Evolutionary conservation across 1,284 basidiomycete species (phyloP).

Genomic region (Pyrrhoderma noxium): DNA sequence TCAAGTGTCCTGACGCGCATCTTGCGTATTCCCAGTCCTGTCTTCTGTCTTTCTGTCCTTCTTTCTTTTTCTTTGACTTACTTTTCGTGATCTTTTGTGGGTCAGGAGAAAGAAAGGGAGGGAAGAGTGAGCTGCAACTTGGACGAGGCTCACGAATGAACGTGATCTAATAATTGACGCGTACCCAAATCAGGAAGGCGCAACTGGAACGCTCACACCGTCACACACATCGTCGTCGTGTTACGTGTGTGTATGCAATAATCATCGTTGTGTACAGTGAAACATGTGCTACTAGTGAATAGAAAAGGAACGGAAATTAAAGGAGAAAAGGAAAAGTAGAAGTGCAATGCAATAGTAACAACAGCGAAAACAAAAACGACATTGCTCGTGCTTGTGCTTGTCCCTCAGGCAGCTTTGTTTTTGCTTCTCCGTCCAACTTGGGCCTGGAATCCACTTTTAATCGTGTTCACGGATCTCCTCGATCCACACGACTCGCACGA

Average conservation of each 20-base stretch:
- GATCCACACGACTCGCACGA: slow-evolving; percentile 93
- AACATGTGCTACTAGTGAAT: too few relatives aligned
- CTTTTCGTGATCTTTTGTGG: not conserved
- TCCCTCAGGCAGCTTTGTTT: slow-evolving; percentile 45
- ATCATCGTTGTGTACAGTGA: too few relatives aligned
- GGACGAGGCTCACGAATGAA: not conserved
- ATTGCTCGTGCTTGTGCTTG: too few relatives aligned
- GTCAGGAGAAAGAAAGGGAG: slow-evolving; percentile 1
- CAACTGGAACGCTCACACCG: too few relatives aligned
- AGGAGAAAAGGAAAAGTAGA: too few relatives aligned
- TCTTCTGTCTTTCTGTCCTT: not conserved
- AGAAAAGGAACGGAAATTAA: too few relatives aligned
- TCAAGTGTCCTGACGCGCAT: slow-evolving; percentile 84
- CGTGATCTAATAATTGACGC: slow-evolving; percentile 9
- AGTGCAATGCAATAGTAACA: too few relatives aligned
- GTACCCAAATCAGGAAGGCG: slow-evolving; percentile 3
- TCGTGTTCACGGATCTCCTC: slow-evolving; percentile 86
- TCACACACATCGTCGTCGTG: too few relatives aligned
- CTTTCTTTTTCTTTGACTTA: slow-evolving; percentile 4
- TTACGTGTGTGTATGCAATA: too few relatives aligned
- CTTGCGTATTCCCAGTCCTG: not conserved
- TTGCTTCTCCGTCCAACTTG: slow-evolving; percentile 81
- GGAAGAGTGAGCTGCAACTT: not conserved
- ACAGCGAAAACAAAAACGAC: too few relatives aligned
- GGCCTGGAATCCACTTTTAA: slow-evolving; percentile 99